Base-by-base conservation (phyloP, 495 filamentous ascomycete genomes). In the Aspergillus bertholletiae region DNA sequence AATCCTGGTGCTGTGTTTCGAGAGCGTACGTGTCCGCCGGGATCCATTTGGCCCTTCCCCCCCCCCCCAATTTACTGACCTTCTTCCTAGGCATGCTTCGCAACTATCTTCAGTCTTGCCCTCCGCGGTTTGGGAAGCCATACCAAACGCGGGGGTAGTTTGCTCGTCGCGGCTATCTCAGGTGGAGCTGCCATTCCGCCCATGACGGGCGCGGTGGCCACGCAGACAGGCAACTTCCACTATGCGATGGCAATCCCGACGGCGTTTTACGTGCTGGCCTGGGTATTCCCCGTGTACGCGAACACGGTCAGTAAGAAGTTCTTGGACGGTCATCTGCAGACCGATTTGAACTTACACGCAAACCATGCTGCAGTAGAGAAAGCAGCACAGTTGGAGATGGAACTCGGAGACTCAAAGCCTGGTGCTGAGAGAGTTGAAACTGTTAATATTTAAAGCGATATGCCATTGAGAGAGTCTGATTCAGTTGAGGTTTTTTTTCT, bases 101-200 rank as follows among this genome's bases (percentile, higher is more conserved):
- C 88, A 0, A 81, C 87, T 7, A 83, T 89, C 49, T 88, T 87
- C 69, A 77, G 83, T 3, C 75, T 90, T 2, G 80, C 82, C 3
- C 74, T 92, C 26, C 80, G 87, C 43, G 87, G 88, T 7, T 77
- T 90, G 0, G 87, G 86, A 7, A 74, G 80, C 18, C 85, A 84
- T 53, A 89, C 86, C 1, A 91, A 91, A 68, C 75, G 81, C 17
- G 86, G 83, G 11, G 82, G 84, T 1, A 85, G 82, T 3, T 83
- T 78, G 68, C 67, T 90, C 43, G 87, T 88, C 0, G 83, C 86
- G 57, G 81, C 81, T 20, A 81, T 83, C 23, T 82, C 74, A 7
- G 87, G 87, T 15, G 85, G 86, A 24, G 84, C 79, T 9, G 78
- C 86, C 13, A 84, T 88, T 63, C 87, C 85, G 0, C 84, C 85